Percentiles rank a stretch among this genome's conserved stretches.
Evolutionary conservation across 768 basidiomycete species (phyloP).

Genomic region (Suillus clintonianus): DNA sequence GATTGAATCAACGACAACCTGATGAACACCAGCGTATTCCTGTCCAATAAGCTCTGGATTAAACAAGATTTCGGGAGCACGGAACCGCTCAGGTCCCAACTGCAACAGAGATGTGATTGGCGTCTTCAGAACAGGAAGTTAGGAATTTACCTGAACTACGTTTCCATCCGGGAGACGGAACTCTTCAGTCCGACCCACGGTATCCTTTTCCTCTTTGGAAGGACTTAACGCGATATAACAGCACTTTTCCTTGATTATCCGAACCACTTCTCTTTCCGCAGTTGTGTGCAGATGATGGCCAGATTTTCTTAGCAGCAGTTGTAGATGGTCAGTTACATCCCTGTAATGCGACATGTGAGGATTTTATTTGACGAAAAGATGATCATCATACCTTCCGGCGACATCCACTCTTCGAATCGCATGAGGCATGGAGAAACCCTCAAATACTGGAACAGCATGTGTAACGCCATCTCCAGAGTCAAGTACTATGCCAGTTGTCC

Average conservation of each 20-base stretch:
- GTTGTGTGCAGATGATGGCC: conserved; percentile 96
- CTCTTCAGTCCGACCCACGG: conserved; percentile 74
- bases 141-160: conserved; percentile 70
- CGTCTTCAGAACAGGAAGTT: conserved; percentile 12
- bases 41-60: conserved; percentile 96
- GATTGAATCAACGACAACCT: conserved; percentile 98
- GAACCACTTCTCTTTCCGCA: conserved; percentile 94
- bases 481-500: conserved; percentile 98
- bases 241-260: conserved; percentile 97
- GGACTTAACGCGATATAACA: conserved; percentile 95
- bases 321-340: conserved; percentile 96
- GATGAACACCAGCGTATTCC: conserved; percentile 96
- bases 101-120: conserved; percentile 33
- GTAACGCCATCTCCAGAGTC: conserved; percentile 99
- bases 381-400: conserved; percentile 75
- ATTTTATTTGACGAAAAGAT: background rate
- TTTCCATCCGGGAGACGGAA: conserved; percentile 96
- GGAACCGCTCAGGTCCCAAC: conserved; percentile 94
- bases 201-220: conserved; percentile 93
- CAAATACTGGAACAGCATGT: conserved; percentile 97
- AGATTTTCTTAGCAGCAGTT: conserved; percentile 89
- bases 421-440: conserved; percentile 99
- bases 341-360: conserved; percentile 40
- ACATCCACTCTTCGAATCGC: conserved; percentile 96
- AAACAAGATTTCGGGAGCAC: conserved; percentile 96